phyloP scores from a whole-genome alignment of 139 green algal species.

The Zygnema circumcarinatum region DNA sequence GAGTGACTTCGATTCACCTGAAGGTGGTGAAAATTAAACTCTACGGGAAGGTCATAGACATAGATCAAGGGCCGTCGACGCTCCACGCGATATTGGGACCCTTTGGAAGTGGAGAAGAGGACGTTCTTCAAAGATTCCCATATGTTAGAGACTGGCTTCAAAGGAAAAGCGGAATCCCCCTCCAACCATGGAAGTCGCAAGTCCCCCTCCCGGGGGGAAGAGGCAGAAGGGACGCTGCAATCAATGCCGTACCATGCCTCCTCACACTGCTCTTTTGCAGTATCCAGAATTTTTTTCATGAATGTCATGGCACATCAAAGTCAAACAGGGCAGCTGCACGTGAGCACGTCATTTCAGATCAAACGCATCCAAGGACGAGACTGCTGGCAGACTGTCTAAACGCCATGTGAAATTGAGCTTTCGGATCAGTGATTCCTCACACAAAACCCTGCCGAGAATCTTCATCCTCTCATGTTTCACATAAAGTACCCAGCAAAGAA shows the following conservation, averaged over 20 bases:
- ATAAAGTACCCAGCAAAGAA: too few species aligned
- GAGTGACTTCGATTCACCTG: conserved; percentile 14
- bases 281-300: neutral
- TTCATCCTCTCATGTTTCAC: too few species aligned
- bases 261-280: neutral
- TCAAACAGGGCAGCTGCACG: neutral
- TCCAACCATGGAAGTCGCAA: neutral
- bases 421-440: too few species aligned
- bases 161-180: neutral
- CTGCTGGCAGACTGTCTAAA: neutral
- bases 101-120: neutral
- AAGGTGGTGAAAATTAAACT: conserved; percentile 5
- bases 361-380: neutral
- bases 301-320: neutral
- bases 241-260: conserved; percentile 24
- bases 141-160: neutral
- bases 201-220: neutral
- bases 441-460: too few species aligned
- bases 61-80: conserved; percentile 34
- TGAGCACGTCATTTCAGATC: neutral
- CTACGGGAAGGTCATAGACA: conserved; percentile 33
- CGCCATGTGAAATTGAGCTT: neutral
- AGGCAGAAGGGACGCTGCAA: conserved; percentile 18
- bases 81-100: neutral
- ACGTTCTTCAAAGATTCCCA: neutral